Conservation (phyloP, 2,329 filamentous ascomycete genomes). For the Pezicula radicicola region DNA sequence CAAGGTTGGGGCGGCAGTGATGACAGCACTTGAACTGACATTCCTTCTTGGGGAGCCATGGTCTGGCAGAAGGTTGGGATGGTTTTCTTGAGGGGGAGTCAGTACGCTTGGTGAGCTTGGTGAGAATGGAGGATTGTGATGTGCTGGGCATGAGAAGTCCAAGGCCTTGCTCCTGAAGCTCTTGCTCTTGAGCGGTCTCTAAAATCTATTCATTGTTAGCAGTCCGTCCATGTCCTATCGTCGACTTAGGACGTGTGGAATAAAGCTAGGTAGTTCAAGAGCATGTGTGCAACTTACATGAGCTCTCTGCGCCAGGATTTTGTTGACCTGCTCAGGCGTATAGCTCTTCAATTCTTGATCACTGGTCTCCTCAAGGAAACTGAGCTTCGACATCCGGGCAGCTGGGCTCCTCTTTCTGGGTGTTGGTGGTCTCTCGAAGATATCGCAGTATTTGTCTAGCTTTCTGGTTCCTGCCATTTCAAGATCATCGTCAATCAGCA, state of each 20-base stretch:
- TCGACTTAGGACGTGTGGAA: background rate
- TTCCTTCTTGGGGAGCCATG: constrained; percentile 39
- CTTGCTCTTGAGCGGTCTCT: constrained; percentile 1
- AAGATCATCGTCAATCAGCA: constrained; percentile 35
- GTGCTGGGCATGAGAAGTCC: background rate
- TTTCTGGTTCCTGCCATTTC: constrained; percentile 15
- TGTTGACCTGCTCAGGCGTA: constrained; percentile 42
- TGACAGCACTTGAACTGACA: constrained; percentile 50
- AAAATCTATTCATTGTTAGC: constrained; percentile 1
- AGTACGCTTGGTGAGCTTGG: background rate
- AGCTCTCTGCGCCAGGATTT: constrained; percentile 47
- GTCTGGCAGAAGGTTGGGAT: constrained; percentile 9
- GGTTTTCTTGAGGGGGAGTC: background rate
- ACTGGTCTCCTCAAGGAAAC: constrained; percentile 36
- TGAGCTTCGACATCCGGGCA: constrained; percentile 15
- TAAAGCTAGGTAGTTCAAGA: background rate
- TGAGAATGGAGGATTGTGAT: background rate
- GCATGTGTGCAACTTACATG: constrained; percentile 33
- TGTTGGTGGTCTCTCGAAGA: constrained; percentile 13
- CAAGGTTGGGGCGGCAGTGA: constrained; percentile 41
- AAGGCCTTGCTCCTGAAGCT: background rate
- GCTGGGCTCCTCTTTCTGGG: constrained; percentile 18
- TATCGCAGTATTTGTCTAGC: constrained; percentile 20
- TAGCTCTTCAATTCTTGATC: constrained; percentile 42
- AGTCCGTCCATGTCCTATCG: too few relatives aligned